These are phyloP conservation scores for Colletotrichum graminicola DNA, from an alignment of 2,329 filamentous ascomycete genomes.

Conservation along the genomic window DNA sequence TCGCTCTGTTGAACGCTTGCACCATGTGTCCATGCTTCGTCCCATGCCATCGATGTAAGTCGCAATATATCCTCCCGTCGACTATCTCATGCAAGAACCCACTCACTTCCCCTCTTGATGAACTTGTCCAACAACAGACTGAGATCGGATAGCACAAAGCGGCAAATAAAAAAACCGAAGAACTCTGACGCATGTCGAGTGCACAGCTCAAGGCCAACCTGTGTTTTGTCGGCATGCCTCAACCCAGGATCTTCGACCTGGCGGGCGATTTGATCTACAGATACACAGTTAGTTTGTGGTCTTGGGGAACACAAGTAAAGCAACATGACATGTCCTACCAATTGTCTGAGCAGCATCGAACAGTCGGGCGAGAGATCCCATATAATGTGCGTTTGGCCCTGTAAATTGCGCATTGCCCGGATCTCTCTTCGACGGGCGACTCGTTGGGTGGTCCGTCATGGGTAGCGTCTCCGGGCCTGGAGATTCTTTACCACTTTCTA, in stretches of 20 bases:
- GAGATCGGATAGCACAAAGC: constrained; percentile 91
- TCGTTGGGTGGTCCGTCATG: constrained; percentile 76
- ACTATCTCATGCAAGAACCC: constrained; percentile 70
- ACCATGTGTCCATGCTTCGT: constrained; percentile 1
- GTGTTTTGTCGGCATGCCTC: constrained; percentile 90
- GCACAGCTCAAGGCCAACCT: constrained; percentile 94
- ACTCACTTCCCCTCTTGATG: constrained; percentile 95
- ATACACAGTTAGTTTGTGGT: not conserved
- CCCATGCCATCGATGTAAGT: not conserved
- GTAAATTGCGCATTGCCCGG: constrained; percentile 76
- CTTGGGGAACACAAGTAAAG: not conserved
- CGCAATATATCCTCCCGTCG: not conserved
- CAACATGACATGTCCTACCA: constrained; percentile 69
- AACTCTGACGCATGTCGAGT: constrained; percentile 96
- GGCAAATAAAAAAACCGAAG: constrained; percentile 95
- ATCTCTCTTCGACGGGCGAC: constrained; percentile 79
- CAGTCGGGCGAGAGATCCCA: constrained; percentile 87
- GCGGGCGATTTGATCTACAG: constrained; percentile 89
- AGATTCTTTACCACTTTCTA: constrained; percentile 65
- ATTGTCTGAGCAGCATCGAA: constrained; percentile 95
- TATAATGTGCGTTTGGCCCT: constrained; percentile 90
- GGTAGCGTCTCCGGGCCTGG: constrained; percentile 79
- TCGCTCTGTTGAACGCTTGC: not conserved
- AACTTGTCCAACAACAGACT: constrained; percentile 93
- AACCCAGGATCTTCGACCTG: constrained; percentile 96